phyloP scores from a whole-genome alignment of 352 stramenopile genomes.

The Phytophthora quininea region DNA sequence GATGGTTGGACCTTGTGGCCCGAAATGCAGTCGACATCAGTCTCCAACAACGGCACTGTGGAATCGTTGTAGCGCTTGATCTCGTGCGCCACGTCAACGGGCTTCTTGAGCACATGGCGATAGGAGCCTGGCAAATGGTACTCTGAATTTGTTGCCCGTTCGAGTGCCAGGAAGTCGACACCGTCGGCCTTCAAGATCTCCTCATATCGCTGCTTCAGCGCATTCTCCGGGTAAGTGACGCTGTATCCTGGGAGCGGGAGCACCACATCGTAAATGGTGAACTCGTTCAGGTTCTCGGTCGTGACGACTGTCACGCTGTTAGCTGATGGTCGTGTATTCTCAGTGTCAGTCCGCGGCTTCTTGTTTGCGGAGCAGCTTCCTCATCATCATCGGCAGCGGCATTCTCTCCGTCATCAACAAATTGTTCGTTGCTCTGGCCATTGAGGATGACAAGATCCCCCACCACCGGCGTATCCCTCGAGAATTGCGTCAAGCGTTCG shows the following conservation, averaged over 20 bases:
- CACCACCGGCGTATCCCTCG: constrained; percentile 67
- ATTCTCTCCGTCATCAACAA: constrained; percentile 40
- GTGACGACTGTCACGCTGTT: constrained; percentile 63
- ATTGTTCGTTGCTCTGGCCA: constrained; percentile 41
- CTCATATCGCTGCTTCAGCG: constrained; percentile 70
- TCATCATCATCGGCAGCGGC: constrained; percentile 27
- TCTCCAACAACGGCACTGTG: constrained; percentile 91
- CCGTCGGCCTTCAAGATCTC: constrained; percentile 61
- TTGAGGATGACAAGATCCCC: constrained; percentile 92
- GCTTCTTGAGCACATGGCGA: constrained; percentile 91
- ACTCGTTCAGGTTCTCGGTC: constrained; percentile 90
- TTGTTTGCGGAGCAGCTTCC: constrained; percentile 23
- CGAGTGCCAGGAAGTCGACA: constrained; percentile 74
- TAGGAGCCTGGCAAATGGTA: constrained; percentile 94
- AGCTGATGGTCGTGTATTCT: constrained; percentile 42
- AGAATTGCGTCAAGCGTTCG: constrained; percentile 82
- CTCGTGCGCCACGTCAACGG: constrained; percentile 88
- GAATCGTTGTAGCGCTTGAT: constrained; percentile 94
- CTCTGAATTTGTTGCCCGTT: constrained; percentile 82
- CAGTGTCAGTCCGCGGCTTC: constrained; percentile 34
- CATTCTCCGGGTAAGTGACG: constrained; percentile 89
- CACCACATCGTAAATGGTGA: constrained; percentile 95
- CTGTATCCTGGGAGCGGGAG: constrained; percentile 95
- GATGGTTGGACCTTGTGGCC: constrained; percentile 44
- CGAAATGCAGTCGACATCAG: constrained; percentile 89